Evolutionary conservation across 75 land plant species (phyloP), one percentile per base, ranked within the genome.

Genomic region (Pinus tabuliformis): DNA sequence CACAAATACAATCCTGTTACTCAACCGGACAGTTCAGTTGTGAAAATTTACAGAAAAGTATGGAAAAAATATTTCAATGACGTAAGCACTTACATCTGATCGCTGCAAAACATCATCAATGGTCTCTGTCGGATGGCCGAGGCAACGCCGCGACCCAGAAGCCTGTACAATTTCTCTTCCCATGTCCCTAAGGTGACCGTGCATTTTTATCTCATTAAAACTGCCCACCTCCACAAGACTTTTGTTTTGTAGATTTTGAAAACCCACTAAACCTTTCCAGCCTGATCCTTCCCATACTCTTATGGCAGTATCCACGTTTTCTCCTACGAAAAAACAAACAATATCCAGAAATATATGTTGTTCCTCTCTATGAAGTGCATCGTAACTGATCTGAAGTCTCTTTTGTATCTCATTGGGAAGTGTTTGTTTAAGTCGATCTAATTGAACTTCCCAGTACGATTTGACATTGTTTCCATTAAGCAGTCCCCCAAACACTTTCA

Each of bases 271-370:
- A 30, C 39, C 68, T 33, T 5, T 65, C 39, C 68, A 33, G 16
- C 68, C 39, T 0, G 37, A 64, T 33, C 39, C 68, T 18, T 65
- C 42, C 70, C 70, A 65, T 42, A 65, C n/a, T 37, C 17, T 20
- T 17, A 65, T 37, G 6, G 70, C 70, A 18, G 37, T 2, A 37
- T 13, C 30, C 37, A 36, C 37, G 28, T 36, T 42, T 36, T 65
- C 70, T 5, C 70, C 70, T 5, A 65, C 18, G 70, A 65, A 37
- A 36, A 65, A 65, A 37, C 49, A 65, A 36, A 42, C 49, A 17
- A 65, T 17, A 36, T 65, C 70, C 16, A 65, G 18, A 21, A 65
- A 65, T 15, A 65, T 65, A n/a, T 65, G n/a, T n/a, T 65, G 39
- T 18, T 65, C 42, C 8, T 65, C 45, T 30, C 30, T 30, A 36